Evolutionary conservation across 805 yeast species (phyloP), one percentile per base, ranked within the genome.

Genomic region (Cyberlindnera sargentensis): DNA sequence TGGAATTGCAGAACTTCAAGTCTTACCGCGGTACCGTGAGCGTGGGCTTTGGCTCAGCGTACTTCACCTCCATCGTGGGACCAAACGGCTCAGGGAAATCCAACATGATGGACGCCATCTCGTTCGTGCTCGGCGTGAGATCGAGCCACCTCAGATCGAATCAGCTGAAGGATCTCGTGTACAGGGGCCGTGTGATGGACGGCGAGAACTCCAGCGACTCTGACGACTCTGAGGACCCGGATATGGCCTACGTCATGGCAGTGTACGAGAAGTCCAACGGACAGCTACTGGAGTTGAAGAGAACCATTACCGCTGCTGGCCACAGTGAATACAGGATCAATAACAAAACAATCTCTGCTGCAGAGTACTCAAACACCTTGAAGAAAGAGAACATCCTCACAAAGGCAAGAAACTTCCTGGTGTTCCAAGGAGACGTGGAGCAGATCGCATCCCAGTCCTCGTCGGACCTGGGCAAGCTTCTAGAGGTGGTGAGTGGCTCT

Each of bases 71-170:
- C 37, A 86, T 93, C 48, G 85, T 93, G 45, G 99, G 99, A 1
- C 98, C 98, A n/a, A 93, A 93, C 71, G 99, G 99, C 31, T 84
- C 97, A 1, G 99, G 99, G 6, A 93, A 93, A 66, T 85, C 96
- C 35, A 93, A 93, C 59, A 84, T 93, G 80, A 90, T 93, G 84
- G 99, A 93, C 61, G 97, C 99, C 31, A 84, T 93, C 37, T 83
- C 96, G 23, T 93, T 93, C 62, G 98, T 91, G 7, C 71, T 93
- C 32, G 99, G 99, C 26, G 80, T 91, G 39, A 71, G 83, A 52
- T 75, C 88, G 23, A 65, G 72, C 15, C 90, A 85, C 44, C 69
- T 93, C 46, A 75, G 99, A 53, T 86, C 96, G 2, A 67, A 72
- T 9, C 76, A 78, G 43, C 62, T 88, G 55, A 76, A 73, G 40